Conservation (phyloP, 2,329 filamentous ascomycete genomes). For the Colletotrichum sp. region DNA sequence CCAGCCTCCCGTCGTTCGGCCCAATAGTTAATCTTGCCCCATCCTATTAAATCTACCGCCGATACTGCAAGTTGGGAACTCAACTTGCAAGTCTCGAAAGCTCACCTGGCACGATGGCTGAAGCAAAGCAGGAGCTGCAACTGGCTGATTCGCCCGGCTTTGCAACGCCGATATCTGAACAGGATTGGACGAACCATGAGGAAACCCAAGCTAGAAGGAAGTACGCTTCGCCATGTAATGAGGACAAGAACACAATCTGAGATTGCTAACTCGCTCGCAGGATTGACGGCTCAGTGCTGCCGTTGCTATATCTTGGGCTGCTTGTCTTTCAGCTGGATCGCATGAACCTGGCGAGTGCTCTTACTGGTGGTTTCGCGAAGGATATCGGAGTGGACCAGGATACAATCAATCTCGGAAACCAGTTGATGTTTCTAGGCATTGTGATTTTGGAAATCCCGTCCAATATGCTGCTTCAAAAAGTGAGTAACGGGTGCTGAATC, state of each 20-base stretch:
- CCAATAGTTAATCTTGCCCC: background rate
- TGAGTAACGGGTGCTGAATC: background rate
- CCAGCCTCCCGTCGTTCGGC: background rate
- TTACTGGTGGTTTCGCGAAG: slow-evolving; percentile 51
- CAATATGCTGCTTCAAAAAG: slow-evolving; percentile 47
- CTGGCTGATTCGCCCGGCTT: background rate
- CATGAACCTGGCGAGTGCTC: slow-evolving; percentile 56
- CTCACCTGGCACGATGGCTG: background rate
- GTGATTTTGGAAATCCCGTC: slow-evolving; percentile 56
- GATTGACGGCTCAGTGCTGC: slow-evolving; percentile 51
- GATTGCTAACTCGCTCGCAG: slow-evolving; percentile 28
- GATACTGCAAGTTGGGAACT: background rate
- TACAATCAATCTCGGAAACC: slow-evolving; percentile 57
- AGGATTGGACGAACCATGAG: slow-evolving; percentile 20
- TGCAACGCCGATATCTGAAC: background rate
- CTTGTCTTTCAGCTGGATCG: slow-evolving; percentile 58
- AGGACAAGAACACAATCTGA: background rate
- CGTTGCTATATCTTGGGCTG: slow-evolving; percentile 52
- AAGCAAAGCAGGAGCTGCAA: background rate
- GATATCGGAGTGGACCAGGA: slow-evolving; percentile 48
- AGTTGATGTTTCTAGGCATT: slow-evolving; percentile 56
- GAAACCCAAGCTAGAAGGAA: slow-evolving; percentile 21
- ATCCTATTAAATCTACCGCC: background rate
- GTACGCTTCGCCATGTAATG: background rate
- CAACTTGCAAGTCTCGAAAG: no score